Evolutionary conservation across 1,284 basidiomycete species (phyloP).

Genomic region (Pseudozyma pruni): DNA sequence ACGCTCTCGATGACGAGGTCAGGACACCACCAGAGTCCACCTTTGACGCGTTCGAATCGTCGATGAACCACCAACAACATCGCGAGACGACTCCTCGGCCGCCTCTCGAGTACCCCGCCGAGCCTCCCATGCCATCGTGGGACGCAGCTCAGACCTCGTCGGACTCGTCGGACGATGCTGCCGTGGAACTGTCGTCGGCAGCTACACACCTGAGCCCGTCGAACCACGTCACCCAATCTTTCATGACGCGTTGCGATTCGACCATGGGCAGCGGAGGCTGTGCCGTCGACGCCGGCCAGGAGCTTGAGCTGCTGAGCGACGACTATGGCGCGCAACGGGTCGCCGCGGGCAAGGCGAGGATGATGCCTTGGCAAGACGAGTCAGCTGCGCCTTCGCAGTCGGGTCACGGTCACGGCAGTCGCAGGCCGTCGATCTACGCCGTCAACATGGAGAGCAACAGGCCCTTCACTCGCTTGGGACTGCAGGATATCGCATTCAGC

Average conservation of each 20-base stretch:
- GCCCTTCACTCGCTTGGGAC: conserved; percentile 38
- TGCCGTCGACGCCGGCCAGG: conserved; percentile 18
- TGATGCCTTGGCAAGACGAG: conserved; percentile 12
- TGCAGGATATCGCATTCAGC: conserved; percentile 39
- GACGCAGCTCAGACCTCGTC: neutral
- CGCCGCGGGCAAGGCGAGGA: conserved; percentile 33
- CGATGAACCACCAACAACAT: neutral
- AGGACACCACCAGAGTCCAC: conserved; percentile 39
- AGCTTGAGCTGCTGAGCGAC: conserved; percentile 38
- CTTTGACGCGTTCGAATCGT: conserved; percentile 14
- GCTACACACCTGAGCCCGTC: conserved; percentile 14
- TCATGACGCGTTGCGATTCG: neutral
- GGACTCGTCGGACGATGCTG: neutral
- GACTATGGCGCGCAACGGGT: conserved; percentile 10
- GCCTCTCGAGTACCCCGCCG: neutral
- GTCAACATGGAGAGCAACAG: conserved; percentile 12
- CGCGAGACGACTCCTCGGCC: neutral
- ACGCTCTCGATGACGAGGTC: conserved; percentile 33
- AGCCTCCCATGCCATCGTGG: neutral
- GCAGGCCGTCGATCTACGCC: conserved; percentile 1
- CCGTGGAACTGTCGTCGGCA: neutral
- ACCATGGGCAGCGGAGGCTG: conserved; percentile 1
- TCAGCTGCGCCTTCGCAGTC: conserved; percentile 7
- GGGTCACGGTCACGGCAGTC: conserved; percentile 3
- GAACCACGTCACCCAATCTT: conserved; percentile 5